Evolutionary conservation across 73 alveolate species (phyloP), one percentile per base, ranked within the genome.

Genomic region (Uronychia setigera): DNA sequence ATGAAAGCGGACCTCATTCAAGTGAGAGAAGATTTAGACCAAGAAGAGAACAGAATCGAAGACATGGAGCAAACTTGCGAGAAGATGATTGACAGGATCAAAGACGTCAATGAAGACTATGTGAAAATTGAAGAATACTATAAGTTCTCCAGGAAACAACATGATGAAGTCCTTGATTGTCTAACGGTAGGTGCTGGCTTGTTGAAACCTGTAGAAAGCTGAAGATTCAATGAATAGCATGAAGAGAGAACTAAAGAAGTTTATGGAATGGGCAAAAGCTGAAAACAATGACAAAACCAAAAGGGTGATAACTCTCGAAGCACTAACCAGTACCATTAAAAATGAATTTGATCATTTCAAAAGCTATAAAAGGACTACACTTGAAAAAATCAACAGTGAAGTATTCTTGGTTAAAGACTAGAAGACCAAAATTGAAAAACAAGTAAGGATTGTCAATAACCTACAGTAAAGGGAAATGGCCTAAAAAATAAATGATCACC

Each of bases 1-100:
- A 46, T 46, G 67, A 5, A 19, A 19, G 19, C 67, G 19, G 67
- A 46, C 19, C 67, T 46, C n/a, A 19, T 46, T 19, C 5, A 5
- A 11, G n/a, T 46, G 67, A 46, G 67, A 19, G 67, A 46, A 5
- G 67, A 46, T 19, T 5, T 46, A 11, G 67, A 46, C 67, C 67
- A 46, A 5, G 67, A 19, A 46, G 67, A 46, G 19, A 19, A 5
- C 5, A 5, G 67, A 5, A 46, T 46, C 19, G 67, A 46, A 19
- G 67, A 46, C 19, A 46, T 46, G 67, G 67, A 46, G 67, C 67
- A 46, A 19, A 46, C 67, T 5, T 46, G 67, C 67, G 67, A 46
- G 67, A 46, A 46, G 67, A 46, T 46, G 67, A 46, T 46, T 46
- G 67, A 19, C n/a, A 46, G 67, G 67, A 46, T 46, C 67, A 46